These are phyloP conservation scores for Termitomyces sp. DNA, from an alignment of 768 basidiomycete species.

Conservation along the genomic window DNA sequence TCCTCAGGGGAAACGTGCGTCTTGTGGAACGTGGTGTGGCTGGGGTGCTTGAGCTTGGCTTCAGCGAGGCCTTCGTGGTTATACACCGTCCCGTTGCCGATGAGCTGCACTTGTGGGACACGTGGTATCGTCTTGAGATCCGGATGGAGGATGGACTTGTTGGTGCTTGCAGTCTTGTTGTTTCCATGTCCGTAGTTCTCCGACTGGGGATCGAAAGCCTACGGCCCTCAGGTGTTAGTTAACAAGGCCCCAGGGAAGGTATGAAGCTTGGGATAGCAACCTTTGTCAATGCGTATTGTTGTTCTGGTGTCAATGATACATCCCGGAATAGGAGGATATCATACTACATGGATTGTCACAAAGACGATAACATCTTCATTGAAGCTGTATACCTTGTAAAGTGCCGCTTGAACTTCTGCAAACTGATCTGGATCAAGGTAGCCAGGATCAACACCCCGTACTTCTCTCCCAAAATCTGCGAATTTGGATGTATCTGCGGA, in stretches of 20 bases:
- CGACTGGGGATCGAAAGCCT: constrained; percentile 71
- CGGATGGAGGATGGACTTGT: constrained; percentile 81
- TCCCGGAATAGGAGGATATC: constrained; percentile 72
- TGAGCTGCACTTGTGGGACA: constrained; percentile 87
- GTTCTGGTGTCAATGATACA: constrained; percentile 65
- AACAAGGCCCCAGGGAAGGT: background rate
- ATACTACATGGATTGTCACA: constrained; percentile 37
- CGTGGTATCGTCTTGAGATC: constrained; percentile 89
- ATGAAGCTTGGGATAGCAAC: constrained; percentile 25
- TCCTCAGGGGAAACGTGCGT: constrained; percentile 69
- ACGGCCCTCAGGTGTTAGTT: background rate
- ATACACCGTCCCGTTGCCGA: constrained; percentile 81
- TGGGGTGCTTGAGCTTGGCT: constrained; percentile 80
- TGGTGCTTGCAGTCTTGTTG: constrained; percentile 72
- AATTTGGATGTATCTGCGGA: constrained; percentile 67
- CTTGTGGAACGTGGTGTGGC: constrained; percentile 86
- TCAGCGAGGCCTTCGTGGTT: constrained; percentile 77
- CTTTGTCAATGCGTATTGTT: constrained; percentile 84
- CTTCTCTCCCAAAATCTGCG: constrained; percentile 68
- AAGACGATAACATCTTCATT: background rate
- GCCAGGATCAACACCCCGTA: constrained; percentile 68
- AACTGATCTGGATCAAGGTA: constrained; percentile 56
- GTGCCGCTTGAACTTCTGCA: constrained; percentile 58
- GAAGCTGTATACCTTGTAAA: constrained; percentile 64
- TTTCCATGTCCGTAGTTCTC: constrained; percentile 83